These are phyloP conservation scores for Reticulascus tulasneorum DNA, from an alignment of 2,329 filamentous ascomycete genomes.

Conservation along the genomic window DNA sequence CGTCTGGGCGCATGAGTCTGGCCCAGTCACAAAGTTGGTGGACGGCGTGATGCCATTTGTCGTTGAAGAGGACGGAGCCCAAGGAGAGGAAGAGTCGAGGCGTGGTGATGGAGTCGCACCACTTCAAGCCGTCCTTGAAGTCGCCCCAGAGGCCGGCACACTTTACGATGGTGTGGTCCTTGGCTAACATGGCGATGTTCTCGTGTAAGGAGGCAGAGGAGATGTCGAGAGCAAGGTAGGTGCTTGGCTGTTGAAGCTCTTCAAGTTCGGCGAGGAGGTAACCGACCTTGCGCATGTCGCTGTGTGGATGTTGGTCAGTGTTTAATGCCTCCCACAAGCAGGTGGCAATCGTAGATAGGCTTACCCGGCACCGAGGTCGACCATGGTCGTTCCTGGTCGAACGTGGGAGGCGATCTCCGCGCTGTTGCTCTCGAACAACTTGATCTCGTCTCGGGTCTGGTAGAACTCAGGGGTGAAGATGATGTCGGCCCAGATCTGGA, in stretches of 20 bases:
- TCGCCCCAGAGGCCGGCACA: slow-evolving; percentile 37
- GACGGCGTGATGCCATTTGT: slow-evolving; percentile 31
- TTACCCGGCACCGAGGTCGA: slow-evolving; percentile 39
- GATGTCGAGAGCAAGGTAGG: slow-evolving; percentile 37
- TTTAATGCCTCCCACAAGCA: not conserved
- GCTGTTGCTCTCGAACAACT: slow-evolving; percentile 29
- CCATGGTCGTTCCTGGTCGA: slow-evolving; percentile 25
- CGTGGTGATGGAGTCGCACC: slow-evolving; percentile 23
- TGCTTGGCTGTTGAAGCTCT: slow-evolving; percentile 20
- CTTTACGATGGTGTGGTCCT: slow-evolving; percentile 25
- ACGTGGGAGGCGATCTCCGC: slow-evolving; percentile 26
- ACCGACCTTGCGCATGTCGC: slow-evolving; percentile 37
- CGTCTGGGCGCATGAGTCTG: slow-evolving; percentile 26
- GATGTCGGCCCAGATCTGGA: slow-evolving; percentile 36
- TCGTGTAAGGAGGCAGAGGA: slow-evolving; percentile 29
- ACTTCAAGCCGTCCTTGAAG: slow-evolving; percentile 30
- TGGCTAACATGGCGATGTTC: slow-evolving; percentile 27
- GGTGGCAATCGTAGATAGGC: slow-evolving; percentile 10
- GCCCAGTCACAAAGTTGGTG: slow-evolving; percentile 32
- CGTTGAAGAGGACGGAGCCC: slow-evolving; percentile 38
- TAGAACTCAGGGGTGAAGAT: slow-evolving; percentile 36
- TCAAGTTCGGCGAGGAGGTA: slow-evolving; percentile 32
- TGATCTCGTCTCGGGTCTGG: slow-evolving; percentile 36
- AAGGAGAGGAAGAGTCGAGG: slow-evolving; percentile 35
- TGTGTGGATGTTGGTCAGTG: slow-evolving; percentile 8